A percentile compares a stretch with the other conserved stretches of the same genome.
Conservation (phyloP, 495 filamentous ascomycete genomes). For the Xylaria telfairii region DNA sequence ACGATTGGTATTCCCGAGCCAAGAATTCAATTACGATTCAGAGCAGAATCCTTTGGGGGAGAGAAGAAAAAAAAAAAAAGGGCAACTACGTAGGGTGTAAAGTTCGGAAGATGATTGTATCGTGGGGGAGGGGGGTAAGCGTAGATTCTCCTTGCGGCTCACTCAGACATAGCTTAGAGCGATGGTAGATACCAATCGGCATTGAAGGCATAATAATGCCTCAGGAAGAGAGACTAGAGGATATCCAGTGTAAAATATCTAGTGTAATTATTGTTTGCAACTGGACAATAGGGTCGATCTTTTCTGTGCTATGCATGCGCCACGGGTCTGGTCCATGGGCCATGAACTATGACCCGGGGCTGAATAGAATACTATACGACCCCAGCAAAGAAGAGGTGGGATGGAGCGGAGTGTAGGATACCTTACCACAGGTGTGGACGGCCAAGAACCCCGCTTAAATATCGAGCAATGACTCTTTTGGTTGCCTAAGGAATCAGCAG, state of each 20-base stretch:
- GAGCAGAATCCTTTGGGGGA: not conserved
- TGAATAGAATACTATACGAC: not conserved
- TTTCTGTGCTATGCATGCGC: not conserved
- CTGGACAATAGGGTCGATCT: not conserved
- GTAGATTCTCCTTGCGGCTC: too few relatives aligned
- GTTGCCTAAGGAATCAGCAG: conserved; percentile 10
- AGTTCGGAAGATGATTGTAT: not conserved
- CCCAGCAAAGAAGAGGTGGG: not conserved
- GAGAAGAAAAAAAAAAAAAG: not conserved
- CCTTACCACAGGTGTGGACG: not conserved
- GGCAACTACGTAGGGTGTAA: not conserved
- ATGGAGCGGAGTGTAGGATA: not conserved
- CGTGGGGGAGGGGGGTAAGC: too few relatives aligned
- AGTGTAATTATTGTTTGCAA: not conserved
- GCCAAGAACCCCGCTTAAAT: conserved; percentile 4
- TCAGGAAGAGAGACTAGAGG: too few relatives aligned
- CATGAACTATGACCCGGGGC: not conserved
- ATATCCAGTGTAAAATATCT: not conserved
- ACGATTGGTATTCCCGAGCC: not conserved
- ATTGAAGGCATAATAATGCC: not conserved
- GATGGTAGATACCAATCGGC: not conserved
- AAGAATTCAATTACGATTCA: not conserved
- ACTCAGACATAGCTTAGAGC: not conserved
- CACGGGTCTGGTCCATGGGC: not conserved
- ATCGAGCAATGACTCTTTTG: not conserved